A percentile compares a stretch with the other conserved stretches of the same genome.
These are phyloP conservation scores for Ceratocystis cacaofunesta DNA, from an alignment of 2,329 filamentous ascomycete species.

Conservation along the genomic window DNA sequence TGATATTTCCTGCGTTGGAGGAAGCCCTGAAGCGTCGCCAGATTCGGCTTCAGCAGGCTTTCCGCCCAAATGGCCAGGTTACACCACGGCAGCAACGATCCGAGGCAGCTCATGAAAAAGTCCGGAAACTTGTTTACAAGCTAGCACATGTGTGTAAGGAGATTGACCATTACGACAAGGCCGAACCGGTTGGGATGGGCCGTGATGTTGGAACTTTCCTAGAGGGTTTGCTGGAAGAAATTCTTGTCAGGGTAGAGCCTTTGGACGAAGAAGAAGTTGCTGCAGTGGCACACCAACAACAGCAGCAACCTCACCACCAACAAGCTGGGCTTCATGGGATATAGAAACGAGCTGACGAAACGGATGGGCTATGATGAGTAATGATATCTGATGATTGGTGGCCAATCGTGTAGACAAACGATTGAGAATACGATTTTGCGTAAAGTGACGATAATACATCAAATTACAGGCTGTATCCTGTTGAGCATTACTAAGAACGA, in stretches of 20 bases:
- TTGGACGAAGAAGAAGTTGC: slow-evolving; percentile 52
- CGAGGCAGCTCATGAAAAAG: slow-evolving; percentile 62
- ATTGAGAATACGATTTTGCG: too few relatives aligned
- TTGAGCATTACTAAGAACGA: too few relatives aligned
- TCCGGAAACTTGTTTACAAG: slow-evolving; percentile 68
- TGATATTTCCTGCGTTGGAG: slow-evolving; percentile 85
- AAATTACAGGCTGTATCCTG: too few relatives aligned
- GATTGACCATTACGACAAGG: slow-evolving; percentile 76
- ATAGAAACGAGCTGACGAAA: neutral
- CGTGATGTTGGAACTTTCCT: slow-evolving; percentile 77
- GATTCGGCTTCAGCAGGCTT: slow-evolving; percentile 41
- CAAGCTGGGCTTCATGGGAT: slow-evolving; percentile 5
- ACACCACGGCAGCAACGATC: slow-evolving; percentile 53
- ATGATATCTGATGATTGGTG: neutral
- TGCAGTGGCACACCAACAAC: slow-evolving; percentile 8
- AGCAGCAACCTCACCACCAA: neutral
- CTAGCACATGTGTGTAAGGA: slow-evolving; percentile 72
- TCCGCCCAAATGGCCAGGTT: slow-evolving; percentile 29
- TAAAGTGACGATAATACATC: too few relatives aligned
- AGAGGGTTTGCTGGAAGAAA: slow-evolving; percentile 79
- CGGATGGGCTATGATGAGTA: neutral
- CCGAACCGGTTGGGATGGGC: slow-evolving; percentile 84
- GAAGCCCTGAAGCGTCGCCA: slow-evolving; percentile 73
- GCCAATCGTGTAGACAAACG: too few relatives aligned
- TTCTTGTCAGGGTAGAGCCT: slow-evolving; percentile 80